A percentile compares a stretch with the other conserved stretches of the same genome.
Conservation (phyloP, 176 grass and related monocot species). For the Panicum miliaceum region DNA sequence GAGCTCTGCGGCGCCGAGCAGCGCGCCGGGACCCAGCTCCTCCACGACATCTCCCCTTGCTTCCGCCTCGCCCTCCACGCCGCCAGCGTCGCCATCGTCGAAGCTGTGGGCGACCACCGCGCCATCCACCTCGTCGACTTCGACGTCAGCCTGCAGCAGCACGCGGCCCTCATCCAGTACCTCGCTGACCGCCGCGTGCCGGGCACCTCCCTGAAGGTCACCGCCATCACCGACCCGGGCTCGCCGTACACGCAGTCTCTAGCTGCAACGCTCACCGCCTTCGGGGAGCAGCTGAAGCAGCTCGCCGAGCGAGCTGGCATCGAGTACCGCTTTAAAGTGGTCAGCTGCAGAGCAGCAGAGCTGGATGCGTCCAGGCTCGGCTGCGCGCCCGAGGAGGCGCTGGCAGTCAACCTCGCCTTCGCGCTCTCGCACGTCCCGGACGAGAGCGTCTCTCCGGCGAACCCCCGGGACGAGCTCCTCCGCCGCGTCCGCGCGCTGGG, state of each 20-base stretch:
- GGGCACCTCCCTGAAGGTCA: conserved; percentile 53
- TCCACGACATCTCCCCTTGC: conserved; percentile 68
- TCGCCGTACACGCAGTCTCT: conserved; percentile 60
- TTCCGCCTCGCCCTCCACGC: conserved; percentile 79
- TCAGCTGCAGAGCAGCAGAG: conserved; percentile 59
- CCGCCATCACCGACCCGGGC: conserved; percentile 73
- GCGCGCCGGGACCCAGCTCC: conserved; percentile 53
- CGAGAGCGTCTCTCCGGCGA: conserved; percentile 90
- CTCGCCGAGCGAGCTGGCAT: conserved; percentile 59
- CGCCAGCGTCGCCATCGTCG: conserved; percentile 70
- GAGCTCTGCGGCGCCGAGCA: conserved; percentile 67
- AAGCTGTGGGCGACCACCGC: conserved; percentile 49
- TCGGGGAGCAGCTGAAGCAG: conserved; percentile 57
- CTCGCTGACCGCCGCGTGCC: conserved; percentile 58
- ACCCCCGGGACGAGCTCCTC: conserved; percentile 87
- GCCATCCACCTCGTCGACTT: conserved; percentile 85
- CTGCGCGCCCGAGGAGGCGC: conserved; percentile 67
- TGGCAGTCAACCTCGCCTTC: conserved; percentile 87
- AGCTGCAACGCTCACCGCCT: neutral
- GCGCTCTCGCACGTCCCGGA: conserved; percentile 75
- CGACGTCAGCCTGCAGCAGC: conserved; percentile 67
- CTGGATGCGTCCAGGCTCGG: conserved; percentile 57
- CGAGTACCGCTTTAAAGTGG: conserved; percentile 54
- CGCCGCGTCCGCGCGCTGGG: conserved; percentile 77
- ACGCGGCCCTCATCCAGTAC: conserved; percentile 63